Evolutionary conservation across 202 grass and related monocot species (phyloP).

Genomic region (Panicum hallii): DNA sequence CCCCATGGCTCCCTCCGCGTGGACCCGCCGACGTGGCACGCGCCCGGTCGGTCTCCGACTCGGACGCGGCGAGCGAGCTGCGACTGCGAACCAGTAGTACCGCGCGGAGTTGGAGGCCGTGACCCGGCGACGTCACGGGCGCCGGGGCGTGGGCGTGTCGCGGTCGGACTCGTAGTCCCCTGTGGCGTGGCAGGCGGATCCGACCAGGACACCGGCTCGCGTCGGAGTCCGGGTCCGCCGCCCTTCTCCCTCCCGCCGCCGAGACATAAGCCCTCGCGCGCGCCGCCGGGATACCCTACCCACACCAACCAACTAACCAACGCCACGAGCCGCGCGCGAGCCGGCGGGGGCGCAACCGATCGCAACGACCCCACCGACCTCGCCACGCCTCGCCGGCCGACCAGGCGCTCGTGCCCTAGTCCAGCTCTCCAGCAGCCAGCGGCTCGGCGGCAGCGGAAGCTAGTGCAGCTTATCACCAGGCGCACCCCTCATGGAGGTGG

Average conservation of each 20-base stretch:
- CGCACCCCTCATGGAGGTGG: neutral
- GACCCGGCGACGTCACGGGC: neutral
- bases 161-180: neutral
- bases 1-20: too few relatives aligned
- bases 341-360: neutral
- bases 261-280: neutral
- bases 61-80: neutral
- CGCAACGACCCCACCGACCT: neutral
- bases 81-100: neutral
- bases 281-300: neutral
- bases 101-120: neutral
- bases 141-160: too few relatives aligned
- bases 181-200: neutral
- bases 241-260: neutral
- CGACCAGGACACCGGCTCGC: neutral
- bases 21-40: constrained; percentile 5
- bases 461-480: neutral
- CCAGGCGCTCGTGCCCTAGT: too few relatives aligned
- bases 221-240: constrained; percentile 1
- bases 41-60: neutral
- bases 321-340: neutral
- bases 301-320: neutral
- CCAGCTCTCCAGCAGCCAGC: neutral
- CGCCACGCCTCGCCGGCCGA: neutral
- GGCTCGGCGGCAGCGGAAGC: neutral